Base-by-base conservation (phyloP, 2,329 filamentous ascomycete species). In the Rhinocladiella mackenziei region DNA sequence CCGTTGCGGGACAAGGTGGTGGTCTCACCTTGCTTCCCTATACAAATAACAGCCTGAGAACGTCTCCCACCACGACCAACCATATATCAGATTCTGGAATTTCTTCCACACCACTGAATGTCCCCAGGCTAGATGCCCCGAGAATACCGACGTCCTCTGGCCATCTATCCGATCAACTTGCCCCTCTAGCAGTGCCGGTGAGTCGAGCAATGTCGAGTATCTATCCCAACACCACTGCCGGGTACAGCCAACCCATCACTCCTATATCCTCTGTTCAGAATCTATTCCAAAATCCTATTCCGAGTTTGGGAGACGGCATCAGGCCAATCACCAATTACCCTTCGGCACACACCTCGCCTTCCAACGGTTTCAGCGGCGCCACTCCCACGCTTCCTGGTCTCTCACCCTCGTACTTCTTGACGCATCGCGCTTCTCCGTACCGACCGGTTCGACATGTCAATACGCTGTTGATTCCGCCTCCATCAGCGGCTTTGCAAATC, bases 351-450 rank as follows among this genome's bases (percentile, higher is more conserved):
- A 72, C 74, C 0, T 91, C 86, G 1, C 89, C 87, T 0, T 63
- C 84, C n/a, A 76, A 75, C n/a, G 78, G 81, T 11, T 73, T 78
- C 15, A 84, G 77, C 40, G 70, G 70, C 5, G 70, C 73, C 32
- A 76, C 78, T 2, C 69, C 81, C 6, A 82, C 84, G 4, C 44
- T 51, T 18, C 78, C 80, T 32, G 83, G 86, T 22, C 77, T 92
- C 53, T 97, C 92, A 22, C 91, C 91, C 1, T 89, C 86, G 8
- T 80, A 87, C 59, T 94, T 94, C 65, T 73, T 96, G 26, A 84
- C 86, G 59, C 87, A 95, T 62, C 80, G 92, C 44, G 83, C 86
- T 52, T 97, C 91, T 43, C 92, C 92, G 2, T 97, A 97, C 66
- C 86, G 88, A 53, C 91, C 91, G 1, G 84, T 96, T 28, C 84